Evolutionary conservation across 495 filamentous ascomycete species (phyloP), one percentile per base, ranked within the genome.

Genomic region (Trichoderma asperelloides): DNA sequence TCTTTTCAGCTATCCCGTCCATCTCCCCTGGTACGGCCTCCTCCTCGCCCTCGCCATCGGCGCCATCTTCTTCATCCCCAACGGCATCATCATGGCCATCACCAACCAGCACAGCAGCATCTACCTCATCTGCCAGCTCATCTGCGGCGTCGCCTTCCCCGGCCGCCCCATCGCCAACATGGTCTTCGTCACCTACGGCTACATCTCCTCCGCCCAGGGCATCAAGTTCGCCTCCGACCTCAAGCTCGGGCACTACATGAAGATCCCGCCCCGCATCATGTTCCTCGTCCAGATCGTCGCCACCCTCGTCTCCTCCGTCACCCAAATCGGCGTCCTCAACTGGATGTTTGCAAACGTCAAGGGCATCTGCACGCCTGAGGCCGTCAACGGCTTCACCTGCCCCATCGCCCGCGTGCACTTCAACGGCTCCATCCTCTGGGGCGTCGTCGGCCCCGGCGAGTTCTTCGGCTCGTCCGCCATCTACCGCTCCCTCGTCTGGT

Each of bases 171-270:
- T 96, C 16, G 90, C 91, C 41, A 93, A 96, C 71, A 94, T 94
- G 86, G 91, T 94, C 49, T 95, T 95, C 72, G 88, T 90, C 55
- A 95, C 90, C 8, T 93, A 94, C 70, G 90, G 90, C 37, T 88
- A 90, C 75, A 93, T 93, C 68, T 89, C 88, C 2, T 91, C 88
- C 1, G 87, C 89, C 6, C 90, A 96, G 77, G 92, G 92, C 41
- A 84, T 96, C 65, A 93, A 92, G 73, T 96, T 96, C 75, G 87
- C 91, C 3, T 85, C 90, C 23, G 92, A 96, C 73, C 81, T 95
- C 66, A 96, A 96, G 74, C 85, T 96, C 0, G 92, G 92, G 37
- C 89, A 94, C 73, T 96, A 96, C 74, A 94, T 96, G 91, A 96
- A 96, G 76, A 92, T 96, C 64, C 92, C 92, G 21, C 91, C 92